Evolutionary conservation across 1,284 basidiomycete species (phyloP), one percentile per base, ranked within the genome.

Genomic region (Caloboletus firmus): DNA sequence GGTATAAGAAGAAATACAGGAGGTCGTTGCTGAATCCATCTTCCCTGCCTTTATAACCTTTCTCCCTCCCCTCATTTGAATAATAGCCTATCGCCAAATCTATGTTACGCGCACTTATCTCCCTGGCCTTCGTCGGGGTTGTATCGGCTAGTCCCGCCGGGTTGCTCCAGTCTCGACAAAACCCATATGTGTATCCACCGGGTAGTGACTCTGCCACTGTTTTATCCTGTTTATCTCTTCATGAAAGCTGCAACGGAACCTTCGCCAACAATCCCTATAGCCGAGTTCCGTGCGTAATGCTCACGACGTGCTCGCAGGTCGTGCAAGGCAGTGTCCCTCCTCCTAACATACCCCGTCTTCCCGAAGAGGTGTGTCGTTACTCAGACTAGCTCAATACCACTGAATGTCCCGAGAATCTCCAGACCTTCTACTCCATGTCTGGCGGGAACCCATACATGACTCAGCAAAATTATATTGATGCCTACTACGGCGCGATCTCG

Each of bases 261-360:
- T 55, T 46, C 0, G 52, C 61, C 18, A 49, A 66, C 46, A 56
- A 65, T 49, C 59, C 63, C 46, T 67, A 67, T 36, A 52, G 41
- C 35, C 55, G 66, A 13, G 39, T 54, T 20, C 22, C 52, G 4
- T 65, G 61, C 47, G 49, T 65, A 40, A 63, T 64, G 47, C 45
- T 64, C n/a, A 67, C 65, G 10, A 54, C 49, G 3, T 65, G 63
- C 46, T 51, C 5, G n/a, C 20, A 42, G 26, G 9, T 56, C n/a
- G 49, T 64, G 49, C 10, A 7, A 18, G 6, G 1, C 18, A 48
- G 9, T 17, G 37, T 34, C 5, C 52, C 60, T 22, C 60, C 62
- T 12, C 36, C 47, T 15, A 58, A 30, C 20, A 64, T 64, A 37
- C 31, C 56, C 2, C 60, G 51, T 32, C 51, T 63, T 36, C 46